These are phyloP conservation scores for Moringa oleifera DNA, from an alignment of 345 rosid species.

Conservation along the genomic window DNA sequence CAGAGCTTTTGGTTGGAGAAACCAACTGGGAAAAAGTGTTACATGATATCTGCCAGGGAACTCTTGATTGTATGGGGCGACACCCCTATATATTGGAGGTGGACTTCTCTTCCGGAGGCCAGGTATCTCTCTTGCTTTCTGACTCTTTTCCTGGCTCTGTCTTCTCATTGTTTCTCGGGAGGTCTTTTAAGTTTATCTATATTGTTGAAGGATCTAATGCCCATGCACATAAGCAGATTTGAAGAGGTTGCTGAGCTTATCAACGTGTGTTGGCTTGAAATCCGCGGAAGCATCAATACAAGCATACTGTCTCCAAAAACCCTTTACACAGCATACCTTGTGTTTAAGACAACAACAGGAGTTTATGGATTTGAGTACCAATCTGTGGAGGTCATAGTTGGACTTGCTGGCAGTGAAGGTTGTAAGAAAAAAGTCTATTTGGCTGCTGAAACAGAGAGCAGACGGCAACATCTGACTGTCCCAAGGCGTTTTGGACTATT, in stretches of 20 bases:
- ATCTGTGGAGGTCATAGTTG: constrained; percentile 28
- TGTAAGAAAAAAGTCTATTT: constrained; percentile 15
- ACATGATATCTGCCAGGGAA: constrained; percentile 50
- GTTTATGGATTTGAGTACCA: constrained; percentile 35
- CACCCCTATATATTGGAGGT: constrained; percentile 47
- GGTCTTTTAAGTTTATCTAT: background rate
- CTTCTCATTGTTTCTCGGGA: too few relatives aligned
- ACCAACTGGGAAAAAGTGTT: constrained; percentile 51
- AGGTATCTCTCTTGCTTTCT: constrained; percentile 19
- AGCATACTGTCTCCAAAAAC: constrained; percentile 38
- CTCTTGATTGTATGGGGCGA: constrained; percentile 50
- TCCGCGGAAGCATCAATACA: constrained; percentile 32
- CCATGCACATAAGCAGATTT: constrained; percentile 23
- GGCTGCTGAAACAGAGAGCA: constrained; percentile 10
- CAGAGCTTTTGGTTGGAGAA: constrained; percentile 59
- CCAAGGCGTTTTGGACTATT: too few relatives aligned
- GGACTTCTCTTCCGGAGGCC: constrained; percentile 34
- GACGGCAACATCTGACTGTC: too few relatives aligned
- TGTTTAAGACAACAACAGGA: constrained; percentile 20
- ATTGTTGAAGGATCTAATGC: background rate
- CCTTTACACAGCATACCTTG: constrained; percentile 38
- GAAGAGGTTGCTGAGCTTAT: constrained; percentile 43
- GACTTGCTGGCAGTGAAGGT: constrained; percentile 21
- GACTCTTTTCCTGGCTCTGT: background rate
- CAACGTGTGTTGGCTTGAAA: constrained; percentile 46